Evolutionary conservation across 2,329 filamentous ascomycete species (phyloP), one percentile per base, ranked within the genome.

Genomic region (Dichotomopilus funicola): DNA sequence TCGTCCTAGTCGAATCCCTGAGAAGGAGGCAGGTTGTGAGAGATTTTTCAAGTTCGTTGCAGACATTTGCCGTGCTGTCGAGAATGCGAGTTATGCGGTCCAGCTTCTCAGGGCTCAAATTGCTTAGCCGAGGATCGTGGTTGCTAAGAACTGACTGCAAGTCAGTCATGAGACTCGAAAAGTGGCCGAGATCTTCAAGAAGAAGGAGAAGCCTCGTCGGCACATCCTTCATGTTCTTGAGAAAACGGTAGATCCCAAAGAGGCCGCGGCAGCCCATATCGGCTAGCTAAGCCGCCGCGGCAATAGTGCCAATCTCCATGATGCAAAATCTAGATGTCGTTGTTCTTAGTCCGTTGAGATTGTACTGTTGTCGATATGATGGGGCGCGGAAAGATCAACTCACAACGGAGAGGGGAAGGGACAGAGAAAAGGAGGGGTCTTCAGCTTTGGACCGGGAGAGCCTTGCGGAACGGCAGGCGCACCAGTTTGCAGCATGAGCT

Each of bases 221-320:
- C 11, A 49, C 52, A 49, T 54, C 45, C 13, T 44, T 43, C 37
- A 54, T 45, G 33, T 49, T 36, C 27, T 50, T 44, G 45, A 49
- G 8, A 44, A 54, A 54, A 33, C 52, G 46, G 27, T 49, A 49
- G 27, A 44, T 3, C 4, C 38, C 38, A 37, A 42, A 48, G n/a
- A 54, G 34, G 38, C 45, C 49, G 37, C 45, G 19, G 40, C 52
- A 49, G 13, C 33, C 45, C 33, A 54, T 11, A 13, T 49, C 45
- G 33, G 35, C 38, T 35, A 54, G 40, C 41, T 54, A 45, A 27
- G 52, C 52, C 3, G 52, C 52, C 19, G 52, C 36, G n/a, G 51
- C 51, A 10, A 54, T 44, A 4, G 37, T 12, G 38, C 51, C 49
- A 10, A 51, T 5, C 19, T 51, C 49, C 49, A 51, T 44, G 19